Base-by-base conservation (phyloP, 2,329 filamentous ascomycete species). In the Catunica adiposa region DNA sequence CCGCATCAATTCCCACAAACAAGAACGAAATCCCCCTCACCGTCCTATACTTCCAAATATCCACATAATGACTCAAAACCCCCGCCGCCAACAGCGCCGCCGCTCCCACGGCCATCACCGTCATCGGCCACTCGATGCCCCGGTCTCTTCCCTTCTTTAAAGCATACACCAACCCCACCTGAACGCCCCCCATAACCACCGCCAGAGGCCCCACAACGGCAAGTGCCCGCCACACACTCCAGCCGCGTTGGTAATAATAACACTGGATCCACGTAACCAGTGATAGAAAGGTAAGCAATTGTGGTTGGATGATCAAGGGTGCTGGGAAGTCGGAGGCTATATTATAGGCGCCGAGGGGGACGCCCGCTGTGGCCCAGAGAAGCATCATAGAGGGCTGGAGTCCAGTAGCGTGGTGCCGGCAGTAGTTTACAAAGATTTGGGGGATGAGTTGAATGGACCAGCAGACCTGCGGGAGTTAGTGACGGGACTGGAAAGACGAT, bases 371-470 rank as follows among this genome's bases (percentile, higher is more conserved):
- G 0, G 80, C 79, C 75, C 82, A 86, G 1, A 84, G 71, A 64
- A 86, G 75, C 81, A 86, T 85, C 82, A 86, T 84, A 0, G 78
- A 78, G 0, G 78, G 74, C 52, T 84, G 81, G 0, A 86, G 70
- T 0, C 82, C 82, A 0, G 71, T 75, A 1, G 81, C 80, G 68
- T 83, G 73, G 64, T 84, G 80, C 1, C 82, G 71, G 3, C 76
- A 73, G 62, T 82, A 79, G 62, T 86, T 86, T 62, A 84, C 76
- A 34, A 81, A 65, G 51, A 86, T 84, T 63, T 86, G 83, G 0
- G 83, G 82, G 25, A 86, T 75, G 25, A 86, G 70, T 74, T 82
- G 78, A 29, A 83, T 68, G 17, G 79, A 83, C 82, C 81, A 84
- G 64, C 80, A 84, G 14, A 79, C 63, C 66, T 69, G 17, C 23